Evolutionary conservation across 1,139 yeast genomes (phyloP).

Genomic region (Scheffersomyces insectosa): DNA sequence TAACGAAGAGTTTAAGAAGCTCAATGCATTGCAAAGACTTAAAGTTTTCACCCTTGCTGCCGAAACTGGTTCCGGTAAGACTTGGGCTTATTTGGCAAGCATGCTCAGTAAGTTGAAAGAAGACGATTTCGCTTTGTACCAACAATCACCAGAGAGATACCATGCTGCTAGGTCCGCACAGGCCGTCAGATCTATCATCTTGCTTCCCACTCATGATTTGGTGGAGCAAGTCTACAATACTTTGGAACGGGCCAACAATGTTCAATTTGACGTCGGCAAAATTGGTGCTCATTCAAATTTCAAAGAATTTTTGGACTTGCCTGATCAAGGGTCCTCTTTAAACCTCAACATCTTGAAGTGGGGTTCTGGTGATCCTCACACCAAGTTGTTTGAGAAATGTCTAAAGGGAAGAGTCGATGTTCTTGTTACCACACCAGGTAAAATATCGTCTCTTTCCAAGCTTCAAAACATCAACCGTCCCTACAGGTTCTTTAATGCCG

Average conservation of each 20-base stretch:
- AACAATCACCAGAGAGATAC: conserved; percentile 30
- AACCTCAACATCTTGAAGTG: conserved; percentile 55
- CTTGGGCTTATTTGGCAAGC: conserved; percentile 86
- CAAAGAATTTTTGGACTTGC: conserved; percentile 23
- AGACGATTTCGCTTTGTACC: conserved; percentile 39
- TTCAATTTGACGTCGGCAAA: conserved; percentile 22
- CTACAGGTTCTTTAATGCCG: conserved; percentile 44
- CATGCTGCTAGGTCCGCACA: conserved; percentile 32
- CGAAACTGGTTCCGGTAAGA: conserved; percentile 96
- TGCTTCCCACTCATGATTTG: conserved; percentile 88
- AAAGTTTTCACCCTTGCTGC: conserved; percentile 84
- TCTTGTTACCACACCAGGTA: conserved; percentile 81
- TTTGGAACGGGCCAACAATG: conserved; percentile 39
- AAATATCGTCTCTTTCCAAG: conserved; percentile 49
- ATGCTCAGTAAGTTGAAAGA: conserved; percentile 67
- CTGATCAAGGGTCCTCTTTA: conserved; percentile 29
- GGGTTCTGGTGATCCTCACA: conserved; percentile 54
- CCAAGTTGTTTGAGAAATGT: conserved; percentile 49
- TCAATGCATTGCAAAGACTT: conserved; percentile 39
- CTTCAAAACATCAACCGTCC: conserved; percentile 49
- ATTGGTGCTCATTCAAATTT: conserved; percentile 19
- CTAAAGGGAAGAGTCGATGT: conserved; percentile 63
- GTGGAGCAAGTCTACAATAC: conserved; percentile 74
- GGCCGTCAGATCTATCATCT: conserved; percentile 63
- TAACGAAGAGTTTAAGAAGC: conserved; percentile 26